Evolutionary conservation across 805 yeast species (phyloP).

Genomic region (Candida pseudofarinosa): DNA sequence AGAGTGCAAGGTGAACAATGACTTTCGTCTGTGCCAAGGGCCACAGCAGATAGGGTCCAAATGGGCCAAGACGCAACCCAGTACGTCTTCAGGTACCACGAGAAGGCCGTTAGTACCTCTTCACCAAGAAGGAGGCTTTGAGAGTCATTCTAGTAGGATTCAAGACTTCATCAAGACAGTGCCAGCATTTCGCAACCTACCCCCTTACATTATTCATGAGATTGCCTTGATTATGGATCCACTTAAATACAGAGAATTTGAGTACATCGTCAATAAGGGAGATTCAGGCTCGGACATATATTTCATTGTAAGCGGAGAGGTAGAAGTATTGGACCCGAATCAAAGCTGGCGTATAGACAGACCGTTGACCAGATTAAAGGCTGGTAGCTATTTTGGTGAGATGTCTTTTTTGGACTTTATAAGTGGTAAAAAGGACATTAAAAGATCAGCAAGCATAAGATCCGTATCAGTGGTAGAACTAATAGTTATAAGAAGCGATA

Average conservation of each 20-base stretch:
- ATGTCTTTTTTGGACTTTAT: constrained; percentile 60
- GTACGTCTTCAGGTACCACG: neutral
- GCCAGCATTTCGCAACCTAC: constrained; percentile 56
- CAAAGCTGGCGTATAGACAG: constrained; percentile 26
- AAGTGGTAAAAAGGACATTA: constrained; percentile 22
- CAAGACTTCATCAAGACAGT: constrained; percentile 55
- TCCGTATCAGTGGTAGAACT: constrained; percentile 58
- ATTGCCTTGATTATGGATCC: constrained; percentile 64
- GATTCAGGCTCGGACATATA: constrained; percentile 61
- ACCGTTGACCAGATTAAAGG: constrained; percentile 53
- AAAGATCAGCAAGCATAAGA: constrained; percentile 60
- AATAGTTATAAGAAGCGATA: constrained; percentile 54
- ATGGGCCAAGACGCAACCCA: neutral
- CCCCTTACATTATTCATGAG: constrained; percentile 57
- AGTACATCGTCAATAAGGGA: constrained; percentile 57
- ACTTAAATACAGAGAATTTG: constrained; percentile 48
- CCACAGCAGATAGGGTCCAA: neutral
- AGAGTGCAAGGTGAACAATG: constrained; percentile 32
- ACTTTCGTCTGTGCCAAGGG: neutral
- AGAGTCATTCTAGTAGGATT: constrained; percentile 40
- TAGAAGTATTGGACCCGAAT: constrained; percentile 52
- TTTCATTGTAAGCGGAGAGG: constrained; percentile 65
- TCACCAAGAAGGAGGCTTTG: neutral
- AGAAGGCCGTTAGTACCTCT: neutral
- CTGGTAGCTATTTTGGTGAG: constrained; percentile 73